A percentile compares a stretch with the other conserved stretches of the same genome.
These are phyloP conservation scores for Xylariaceae sp. DNA, from an alignment of 2,329 filamentous ascomycete genomes.

Conservation along the genomic window DNA sequence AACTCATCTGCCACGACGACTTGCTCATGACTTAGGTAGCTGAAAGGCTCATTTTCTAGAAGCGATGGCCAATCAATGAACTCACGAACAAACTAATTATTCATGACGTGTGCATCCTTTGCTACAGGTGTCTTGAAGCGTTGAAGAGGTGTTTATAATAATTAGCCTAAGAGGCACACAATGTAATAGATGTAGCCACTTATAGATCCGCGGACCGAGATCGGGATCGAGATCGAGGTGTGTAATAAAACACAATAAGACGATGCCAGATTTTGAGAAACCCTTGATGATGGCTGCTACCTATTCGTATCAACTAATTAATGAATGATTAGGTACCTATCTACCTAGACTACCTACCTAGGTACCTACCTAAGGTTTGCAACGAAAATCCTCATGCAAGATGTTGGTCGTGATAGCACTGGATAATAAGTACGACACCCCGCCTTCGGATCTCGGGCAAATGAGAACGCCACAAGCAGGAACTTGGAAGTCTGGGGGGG, in stretches of 20 bases:
- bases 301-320: too few species aligned
- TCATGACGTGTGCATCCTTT: neutral
- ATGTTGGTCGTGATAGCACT: neutral
- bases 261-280: too few species aligned
- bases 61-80: slow-evolving; percentile 2
- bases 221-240: too few species aligned
- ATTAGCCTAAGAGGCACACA: neutral
- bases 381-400: too few species aligned
- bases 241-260: too few species aligned
- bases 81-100: neutral
- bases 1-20: neutral
- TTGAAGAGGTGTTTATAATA: neutral
- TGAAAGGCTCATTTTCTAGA: neutral
- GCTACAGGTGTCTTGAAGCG: neutral
- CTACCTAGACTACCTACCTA: too few species aligned
- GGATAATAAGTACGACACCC: neutral
- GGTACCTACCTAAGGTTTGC: neutral
- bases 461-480: neutral
- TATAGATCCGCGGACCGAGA: too few species aligned
- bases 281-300: too few species aligned
- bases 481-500: too few species aligned
- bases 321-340: neutral
- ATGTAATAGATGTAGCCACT: neutral
- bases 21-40: neutral
- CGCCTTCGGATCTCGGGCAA: neutral